Evolutionary conservation across 2,329 filamentous ascomycete species (phyloP), one percentile per base, ranked within the genome.

Genomic region (Pestalotiopsis sp.): DNA sequence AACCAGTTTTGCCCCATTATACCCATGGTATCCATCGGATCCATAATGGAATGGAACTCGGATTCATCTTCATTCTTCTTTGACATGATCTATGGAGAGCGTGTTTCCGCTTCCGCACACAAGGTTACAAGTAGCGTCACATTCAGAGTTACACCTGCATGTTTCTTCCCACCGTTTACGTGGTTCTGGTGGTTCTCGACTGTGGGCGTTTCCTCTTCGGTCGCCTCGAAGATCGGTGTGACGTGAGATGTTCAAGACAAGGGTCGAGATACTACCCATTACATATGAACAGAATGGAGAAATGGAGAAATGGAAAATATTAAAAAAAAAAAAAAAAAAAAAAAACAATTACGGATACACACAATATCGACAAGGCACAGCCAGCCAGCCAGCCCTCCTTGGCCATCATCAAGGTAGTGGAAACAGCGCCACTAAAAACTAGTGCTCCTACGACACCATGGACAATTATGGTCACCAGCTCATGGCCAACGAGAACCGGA

Each of bases 151-250:
- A n/a, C 45, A 52, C 17, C 45, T 52, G 45, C 17, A 52, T 52
- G 17, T 52, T 20, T 20, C 20, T 52, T 52, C 17, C n/a, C 45
- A 52, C 17, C 45, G 17, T 52, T 52, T 52, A n/a, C 45, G 14
- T 52, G 45, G 17, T 52, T 52, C 45, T 52, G 45, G 17, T 52
- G 45, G 45, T 9, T n/a, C 14, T 52, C 20, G 45, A n/a, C 17
- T 17, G 45, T n/a, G 45, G 14, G 5, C 17, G 17, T 7, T 17
- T 31, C 27, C 31, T 62, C 27, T 52, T 52, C 3, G n/a, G 17
- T 52, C 31, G 11, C 25, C 20, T 36, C 31, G 36, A 62, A 62
- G 59, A 62, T 62, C 59, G 59, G 59, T 39, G 59, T 62, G 59
- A 62, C 59, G n/a, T 62, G 25, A 36, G 36, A 39, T 14, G 59